Percentiles rank a stretch among this genome's conserved stretches.
These are phyloP conservation scores for Paspalum notatum DNA, from an alignment of 176 grass and related monocot genomes.

Conservation along the genomic window DNA sequence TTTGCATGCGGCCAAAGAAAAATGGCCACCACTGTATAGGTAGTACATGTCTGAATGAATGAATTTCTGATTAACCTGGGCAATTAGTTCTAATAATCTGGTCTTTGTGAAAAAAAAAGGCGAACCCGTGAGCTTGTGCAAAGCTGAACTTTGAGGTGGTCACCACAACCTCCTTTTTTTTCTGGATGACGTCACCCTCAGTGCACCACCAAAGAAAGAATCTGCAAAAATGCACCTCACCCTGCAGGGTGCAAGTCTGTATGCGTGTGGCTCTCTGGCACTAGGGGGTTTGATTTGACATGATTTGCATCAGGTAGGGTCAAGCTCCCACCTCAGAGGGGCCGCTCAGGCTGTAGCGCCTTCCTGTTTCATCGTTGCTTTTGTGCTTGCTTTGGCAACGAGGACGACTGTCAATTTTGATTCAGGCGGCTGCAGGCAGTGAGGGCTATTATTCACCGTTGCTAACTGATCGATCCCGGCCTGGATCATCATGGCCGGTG, in stretches of 20 bases:
- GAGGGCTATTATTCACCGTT: too few relatives aligned
- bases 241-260: background rate
- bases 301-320: slow-evolving; percentile 41
- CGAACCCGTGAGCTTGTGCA: background rate
- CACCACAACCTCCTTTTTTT: slow-evolving; percentile 5
- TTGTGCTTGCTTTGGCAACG: slow-evolving; percentile 36
- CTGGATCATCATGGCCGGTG: too few relatives aligned
- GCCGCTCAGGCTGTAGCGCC: background rate
- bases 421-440: background rate
- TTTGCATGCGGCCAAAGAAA: too few relatives aligned
- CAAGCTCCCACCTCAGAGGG: slow-evolving; percentile 40
- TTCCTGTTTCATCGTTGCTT: slow-evolving; percentile 5
- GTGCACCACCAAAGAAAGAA: slow-evolving; percentile 39
- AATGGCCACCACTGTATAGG: too few relatives aligned
- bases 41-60: too few relatives aligned
- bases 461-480: too few relatives aligned
- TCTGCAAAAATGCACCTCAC: slow-evolving; percentile 24
- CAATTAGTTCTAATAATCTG: background rate
- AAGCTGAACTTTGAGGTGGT: slow-evolving; percentile 27
- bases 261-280: slow-evolving; percentile 6
- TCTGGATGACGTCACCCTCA: slow-evolving; percentile 30
- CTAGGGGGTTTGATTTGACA: slow-evolving; percentile 34
- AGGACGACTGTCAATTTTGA: too few relatives aligned
- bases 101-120: background rate
- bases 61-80: background rate